Base-by-base conservation (phyloP, 179 eudicot genomes). In the Carnegiea gigantea region DNA sequence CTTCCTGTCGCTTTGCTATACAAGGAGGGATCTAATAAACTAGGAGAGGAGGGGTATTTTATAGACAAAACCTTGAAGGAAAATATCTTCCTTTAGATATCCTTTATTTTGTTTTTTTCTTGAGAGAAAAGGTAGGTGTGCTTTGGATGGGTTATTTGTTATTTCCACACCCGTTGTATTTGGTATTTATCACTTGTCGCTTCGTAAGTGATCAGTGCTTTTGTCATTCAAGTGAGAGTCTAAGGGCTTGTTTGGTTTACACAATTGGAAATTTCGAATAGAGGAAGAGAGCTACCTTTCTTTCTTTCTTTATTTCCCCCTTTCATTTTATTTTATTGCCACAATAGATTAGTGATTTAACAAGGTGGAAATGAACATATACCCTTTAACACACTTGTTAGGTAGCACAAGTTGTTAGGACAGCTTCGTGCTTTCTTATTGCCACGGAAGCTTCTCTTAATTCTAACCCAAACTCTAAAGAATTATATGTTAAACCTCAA, bases 51-150 rank as follows among this genome's bases (percentile, higher is more conserved):
- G 54, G 30, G 18, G 26, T 54, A 14, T 75, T 85, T 30, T 82
- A 85, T 85, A 85, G 87, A 62, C 85, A 72, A 85, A 78, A 46
- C 38, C 5, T 75, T 38, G 76, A 14, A 64, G 23, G 9, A 51
- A 84, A 85, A 82, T 85, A 85, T 85, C 86, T 84, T 7, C 24
- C 74, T 14, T 20, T 72, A 74, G 80, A 80, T 77, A 9, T 44
- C 44, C 48, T 62, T 51, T 0, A 30, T 75, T 40, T 80, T 54
- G 0, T 70, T 70, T 51, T 15, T 17, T 51, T 38, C 65, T 2
- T 4, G 13, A 54, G 62, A 18, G 62, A 57, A 6, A 57, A 23
- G 1, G 62, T 57, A 13, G 14, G 62, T 57, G 62, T 20, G 54
- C 36, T 70, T n/a, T 43, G 21, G 82, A 80, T 40, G 30, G n/a